Evolutionary conservation across 2,329 filamentous ascomycete genomes (phyloP).

Genomic region (Cladosporium sp.): DNA sequence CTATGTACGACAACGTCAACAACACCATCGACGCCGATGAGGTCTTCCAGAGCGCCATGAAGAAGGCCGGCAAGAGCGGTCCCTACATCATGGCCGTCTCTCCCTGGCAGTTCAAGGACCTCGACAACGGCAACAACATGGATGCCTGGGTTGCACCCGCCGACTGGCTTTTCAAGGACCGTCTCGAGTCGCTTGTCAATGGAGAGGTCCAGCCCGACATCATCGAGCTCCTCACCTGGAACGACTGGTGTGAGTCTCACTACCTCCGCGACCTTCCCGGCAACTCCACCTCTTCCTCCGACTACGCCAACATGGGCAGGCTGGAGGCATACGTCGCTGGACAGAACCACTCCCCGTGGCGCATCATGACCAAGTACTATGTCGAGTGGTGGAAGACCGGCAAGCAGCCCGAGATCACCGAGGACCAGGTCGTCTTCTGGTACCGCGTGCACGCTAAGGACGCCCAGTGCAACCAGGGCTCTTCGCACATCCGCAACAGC

Average conservation of each 20-base stretch:
- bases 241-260: constrained; percentile 35
- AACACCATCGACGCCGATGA: constrained; percentile 28
- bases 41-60: constrained; percentile 30
- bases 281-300: constrained; percentile 13
- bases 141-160: constrained; percentile 33
- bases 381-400: constrained; percentile 33
- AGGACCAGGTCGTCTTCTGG: constrained; percentile 35
- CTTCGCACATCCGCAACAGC: constrained; percentile 29
- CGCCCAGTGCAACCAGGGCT: constrained; percentile 27
- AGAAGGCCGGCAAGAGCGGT: constrained; percentile 29
- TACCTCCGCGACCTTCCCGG: constrained; percentile 34
- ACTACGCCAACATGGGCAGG: constrained; percentile 28
- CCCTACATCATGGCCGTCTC: constrained; percentile 37
- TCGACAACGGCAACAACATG: constrained; percentile 30
- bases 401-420: constrained; percentile 26
- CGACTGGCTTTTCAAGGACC: constrained; percentile 32
- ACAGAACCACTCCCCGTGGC: constrained; percentile 34
- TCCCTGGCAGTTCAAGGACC: constrained; percentile 36
- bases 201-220: constrained; percentile 31
- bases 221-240: constrained; percentile 35
- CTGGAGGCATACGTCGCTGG: constrained; percentile 32
- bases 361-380: constrained; percentile 35
- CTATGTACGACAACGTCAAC: constrained; percentile 27
- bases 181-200: constrained; percentile 22
- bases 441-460: constrained; percentile 34